Percentiles rank a stretch among this genome's conserved stretches.
Conservation (phyloP, 1,284 basidiomycete genomes). For the Cystobasidiaceae sp. region DNA sequence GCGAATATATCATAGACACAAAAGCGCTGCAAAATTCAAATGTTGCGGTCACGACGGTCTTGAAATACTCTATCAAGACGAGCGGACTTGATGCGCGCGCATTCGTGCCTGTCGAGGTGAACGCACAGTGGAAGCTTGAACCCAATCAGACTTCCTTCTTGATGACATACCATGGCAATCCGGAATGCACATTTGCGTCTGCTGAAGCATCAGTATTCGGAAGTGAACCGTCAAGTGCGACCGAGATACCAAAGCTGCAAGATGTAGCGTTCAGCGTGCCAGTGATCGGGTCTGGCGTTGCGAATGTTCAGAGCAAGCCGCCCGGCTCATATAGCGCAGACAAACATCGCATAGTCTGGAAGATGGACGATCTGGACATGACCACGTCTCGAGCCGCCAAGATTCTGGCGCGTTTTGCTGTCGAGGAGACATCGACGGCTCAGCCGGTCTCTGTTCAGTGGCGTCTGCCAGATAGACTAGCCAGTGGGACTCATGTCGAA, state of each 20-base stretch:
- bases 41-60: conserved; percentile 43
- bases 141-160: conserved; percentile 53
- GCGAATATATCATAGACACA: conserved; percentile 52
- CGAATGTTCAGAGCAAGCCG: conserved; percentile 53
- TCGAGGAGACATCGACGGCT: not conserved
- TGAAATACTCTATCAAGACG: conserved; percentile 54
- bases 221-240: conserved; percentile 6
- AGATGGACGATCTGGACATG: conserved; percentile 43
- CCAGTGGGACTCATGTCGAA: conserved; percentile 47
- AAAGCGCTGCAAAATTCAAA: conserved; percentile 44
- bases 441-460: conserved; percentile 50
- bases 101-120: conserved; percentile 49
- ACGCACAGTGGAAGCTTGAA: conserved; percentile 53
- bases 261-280: conserved; percentile 48
- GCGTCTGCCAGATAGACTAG: conserved; percentile 46
- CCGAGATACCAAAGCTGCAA: conserved; percentile 30
- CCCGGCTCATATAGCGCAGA: conserved; percentile 48
- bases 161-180: conserved; percentile 49
- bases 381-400: conserved; percentile 44
- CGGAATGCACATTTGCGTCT: conserved; percentile 32
- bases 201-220: conserved; percentile 32
- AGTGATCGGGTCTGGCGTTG: conserved; percentile 46
- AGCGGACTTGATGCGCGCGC: conserved; percentile 43
- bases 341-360: conserved; percentile 49
- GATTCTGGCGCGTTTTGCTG: conserved; percentile 52